A percentile compares a stretch with the other conserved stretches of the same genome.
Evolutionary conservation across 2,329 filamentous ascomycete genomes (phyloP).

Genomic region (Cercospora zeae-maydis): DNA sequence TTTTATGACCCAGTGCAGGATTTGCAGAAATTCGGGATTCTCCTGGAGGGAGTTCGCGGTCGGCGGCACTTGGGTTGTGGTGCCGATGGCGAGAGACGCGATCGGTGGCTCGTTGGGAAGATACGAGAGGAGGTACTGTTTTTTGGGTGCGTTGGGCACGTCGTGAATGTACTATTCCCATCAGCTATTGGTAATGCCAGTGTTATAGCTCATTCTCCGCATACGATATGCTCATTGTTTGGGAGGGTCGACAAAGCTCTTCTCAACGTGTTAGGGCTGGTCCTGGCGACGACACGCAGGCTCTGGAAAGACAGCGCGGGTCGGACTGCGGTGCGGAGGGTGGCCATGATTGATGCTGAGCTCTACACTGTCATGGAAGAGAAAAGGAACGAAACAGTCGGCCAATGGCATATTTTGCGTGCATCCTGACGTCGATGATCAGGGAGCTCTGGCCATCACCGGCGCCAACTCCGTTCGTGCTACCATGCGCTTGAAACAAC

Average conservation of each 20-base stretch:
- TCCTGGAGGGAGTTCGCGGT: slow-evolving; percentile 55
- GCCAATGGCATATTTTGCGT: neutral
- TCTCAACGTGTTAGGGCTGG: slow-evolving; percentile 23
- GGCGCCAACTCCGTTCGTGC: neutral
- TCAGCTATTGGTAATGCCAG: neutral
- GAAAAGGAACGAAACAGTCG: neutral
- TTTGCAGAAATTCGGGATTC: slow-evolving; percentile 55
- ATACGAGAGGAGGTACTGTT: slow-evolving; percentile 52
- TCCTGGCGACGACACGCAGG: slow-evolving; percentile 18
- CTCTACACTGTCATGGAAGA: neutral
- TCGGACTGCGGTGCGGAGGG: neutral
- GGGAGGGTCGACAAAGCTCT: slow-evolving; percentile 41
- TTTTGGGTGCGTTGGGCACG: slow-evolving; percentile 37
- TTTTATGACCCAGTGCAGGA: slow-evolving; percentile 55
- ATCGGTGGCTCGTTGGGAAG: slow-evolving; percentile 54
- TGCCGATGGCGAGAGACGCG: slow-evolving; percentile 53
- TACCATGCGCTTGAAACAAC: neutral
- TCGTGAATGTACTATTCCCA: slow-evolving; percentile 46
- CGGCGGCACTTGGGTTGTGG: slow-evolving; percentile 53
- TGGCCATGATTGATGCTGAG: neutral
- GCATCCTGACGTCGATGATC: slow-evolving; percentile 5
- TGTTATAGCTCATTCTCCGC: slow-evolving; percentile 21
- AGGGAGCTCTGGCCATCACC: slow-evolving; percentile 1
- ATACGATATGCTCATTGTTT: slow-evolving; percentile 42
- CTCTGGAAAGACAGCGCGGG: neutral